Conservation (phyloP, 768 basidiomycete genomes). For the Xanthoconium stramineum region DNA sequence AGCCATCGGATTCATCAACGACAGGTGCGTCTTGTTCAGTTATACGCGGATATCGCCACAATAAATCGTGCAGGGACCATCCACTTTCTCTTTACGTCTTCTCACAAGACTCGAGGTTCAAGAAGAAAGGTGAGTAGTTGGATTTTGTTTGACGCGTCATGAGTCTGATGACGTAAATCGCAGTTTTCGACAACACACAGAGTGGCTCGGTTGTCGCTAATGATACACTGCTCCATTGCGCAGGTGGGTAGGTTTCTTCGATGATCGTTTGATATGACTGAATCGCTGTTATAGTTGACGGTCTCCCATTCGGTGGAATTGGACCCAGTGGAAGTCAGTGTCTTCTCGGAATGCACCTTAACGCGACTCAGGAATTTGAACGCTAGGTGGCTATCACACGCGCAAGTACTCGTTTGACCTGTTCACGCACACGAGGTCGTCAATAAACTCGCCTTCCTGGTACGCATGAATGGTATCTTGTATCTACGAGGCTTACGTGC, state of each 20-base stretch:
- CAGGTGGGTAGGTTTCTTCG: slow-evolving; percentile 36
- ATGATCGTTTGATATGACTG: not conserved
- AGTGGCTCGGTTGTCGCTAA: slow-evolving; percentile 72
- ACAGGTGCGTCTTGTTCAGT: slow-evolving; percentile 37
- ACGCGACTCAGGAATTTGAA: not conserved
- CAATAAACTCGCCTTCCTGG: slow-evolving; percentile 42
- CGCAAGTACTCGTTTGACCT: slow-evolving; percentile 74
- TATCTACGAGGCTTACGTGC: not conserved
- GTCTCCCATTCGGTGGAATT: slow-evolving; percentile 71
- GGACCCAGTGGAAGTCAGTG: slow-evolving; percentile 69
- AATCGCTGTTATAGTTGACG: slow-evolving; percentile 39
- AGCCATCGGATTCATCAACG: slow-evolving; percentile 67
- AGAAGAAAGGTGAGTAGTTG: slow-evolving; percentile 51
- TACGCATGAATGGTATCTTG: not conserved
- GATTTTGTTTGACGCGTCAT: not conserved
- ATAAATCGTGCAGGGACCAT: slow-evolving; percentile 48
- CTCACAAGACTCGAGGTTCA: slow-evolving; percentile 53
- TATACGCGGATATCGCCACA: not conserved
- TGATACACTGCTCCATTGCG: slow-evolving; percentile 62
- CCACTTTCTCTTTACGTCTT: slow-evolving; percentile 81
- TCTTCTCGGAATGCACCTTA: not conserved
- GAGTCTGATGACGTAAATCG: not conserved
- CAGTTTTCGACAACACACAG: slow-evolving; percentile 67
- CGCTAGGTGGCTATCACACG: slow-evolving; percentile 61
- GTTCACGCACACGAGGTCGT: slow-evolving; percentile 72